Conservation (phyloP, 148 eudicot species). For the Arbutus unedo region DNA sequence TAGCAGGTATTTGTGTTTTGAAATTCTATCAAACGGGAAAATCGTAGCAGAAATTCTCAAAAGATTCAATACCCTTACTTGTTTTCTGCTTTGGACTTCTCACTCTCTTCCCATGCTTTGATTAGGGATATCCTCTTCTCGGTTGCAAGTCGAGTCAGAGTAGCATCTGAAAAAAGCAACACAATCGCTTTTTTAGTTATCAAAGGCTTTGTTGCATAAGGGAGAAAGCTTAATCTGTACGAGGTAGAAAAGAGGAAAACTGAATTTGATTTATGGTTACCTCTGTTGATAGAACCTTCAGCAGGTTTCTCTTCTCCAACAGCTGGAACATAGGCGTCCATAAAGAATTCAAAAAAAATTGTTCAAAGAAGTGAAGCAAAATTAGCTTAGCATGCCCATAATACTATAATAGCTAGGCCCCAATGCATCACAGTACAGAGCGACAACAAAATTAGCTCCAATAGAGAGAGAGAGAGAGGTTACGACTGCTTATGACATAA, state of each 20-base stretch:
- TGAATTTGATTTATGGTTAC: constrained; percentile 23
- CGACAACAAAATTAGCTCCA: background rate
- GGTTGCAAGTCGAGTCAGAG: constrained; percentile 59
- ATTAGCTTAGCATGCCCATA: too few species aligned
- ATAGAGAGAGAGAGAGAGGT: background rate
- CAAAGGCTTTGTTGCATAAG: background rate
- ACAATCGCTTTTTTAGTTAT: background rate
- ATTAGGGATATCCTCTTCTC: constrained; percentile 77
- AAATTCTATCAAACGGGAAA: background rate
- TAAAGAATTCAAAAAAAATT: background rate
- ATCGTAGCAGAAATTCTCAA: background rate
- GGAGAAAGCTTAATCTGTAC: background rate
- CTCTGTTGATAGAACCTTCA: constrained; percentile 73
- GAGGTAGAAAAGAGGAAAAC: background rate
- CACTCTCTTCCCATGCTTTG: constrained; percentile 97
- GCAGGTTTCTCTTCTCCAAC: constrained; percentile 43
- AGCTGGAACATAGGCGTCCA: constrained; percentile 33
- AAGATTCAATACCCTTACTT: constrained; percentile 45
- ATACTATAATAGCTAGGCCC: too few species aligned
- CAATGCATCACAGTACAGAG: too few species aligned
- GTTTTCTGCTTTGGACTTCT: constrained; percentile 78
- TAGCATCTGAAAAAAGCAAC: constrained; percentile 45
- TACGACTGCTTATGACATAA: background rate
- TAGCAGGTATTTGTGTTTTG: background rate
- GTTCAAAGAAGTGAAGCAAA: background rate